phyloP scores from a whole-genome alignment of 2,329 filamentous ascomycete genomes.

The Huntiella decipiens region DNA sequence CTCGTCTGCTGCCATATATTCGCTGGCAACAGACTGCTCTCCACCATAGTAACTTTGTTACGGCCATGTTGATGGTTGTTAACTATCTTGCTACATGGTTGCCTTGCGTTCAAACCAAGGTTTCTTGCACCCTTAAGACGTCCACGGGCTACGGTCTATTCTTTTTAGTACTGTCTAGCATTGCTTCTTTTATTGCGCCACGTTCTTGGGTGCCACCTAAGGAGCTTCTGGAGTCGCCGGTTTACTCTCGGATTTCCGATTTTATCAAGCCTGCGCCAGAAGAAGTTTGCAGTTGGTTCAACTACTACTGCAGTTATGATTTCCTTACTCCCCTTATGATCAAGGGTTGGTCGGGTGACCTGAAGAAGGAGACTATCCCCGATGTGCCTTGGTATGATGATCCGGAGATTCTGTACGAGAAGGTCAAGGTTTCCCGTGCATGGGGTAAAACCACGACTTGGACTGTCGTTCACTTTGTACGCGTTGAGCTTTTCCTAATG shows the following conservation, averaged over 20 bases:
- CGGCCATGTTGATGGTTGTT: conserved; percentile 21
- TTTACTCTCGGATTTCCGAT: not conserved
- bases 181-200: conserved; percentile 26
- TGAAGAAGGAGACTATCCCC: conserved; percentile 29
- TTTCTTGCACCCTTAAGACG: conserved; percentile 15
- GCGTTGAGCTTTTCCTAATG: conserved; percentile 26
- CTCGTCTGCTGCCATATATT: conserved; percentile 26
- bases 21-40: conserved; percentile 16
- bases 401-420: conserved; percentile 27
- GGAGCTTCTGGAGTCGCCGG: conserved; percentile 6
- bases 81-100: conserved; percentile 22
- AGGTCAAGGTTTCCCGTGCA: conserved; percentile 24
- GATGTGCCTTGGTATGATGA: conserved; percentile 36
- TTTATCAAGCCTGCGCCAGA: conserved; percentile 25
- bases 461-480: conserved; percentile 27
- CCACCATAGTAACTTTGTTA: conserved; percentile 29
- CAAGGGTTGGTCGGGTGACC: conserved; percentile 25
- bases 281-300: conserved; percentile 34
- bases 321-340: conserved; percentile 31
- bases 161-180: conserved; percentile 18
- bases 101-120: conserved; percentile 24
- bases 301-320: conserved; percentile 30
- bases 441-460: conserved; percentile 25
- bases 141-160: conserved; percentile 12
- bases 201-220: conserved; percentile 30